These are phyloP conservation scores for Bombardia bombarda DNA, from an alignment of 495 filamentous ascomycete species.

Conservation along the genomic window DNA sequence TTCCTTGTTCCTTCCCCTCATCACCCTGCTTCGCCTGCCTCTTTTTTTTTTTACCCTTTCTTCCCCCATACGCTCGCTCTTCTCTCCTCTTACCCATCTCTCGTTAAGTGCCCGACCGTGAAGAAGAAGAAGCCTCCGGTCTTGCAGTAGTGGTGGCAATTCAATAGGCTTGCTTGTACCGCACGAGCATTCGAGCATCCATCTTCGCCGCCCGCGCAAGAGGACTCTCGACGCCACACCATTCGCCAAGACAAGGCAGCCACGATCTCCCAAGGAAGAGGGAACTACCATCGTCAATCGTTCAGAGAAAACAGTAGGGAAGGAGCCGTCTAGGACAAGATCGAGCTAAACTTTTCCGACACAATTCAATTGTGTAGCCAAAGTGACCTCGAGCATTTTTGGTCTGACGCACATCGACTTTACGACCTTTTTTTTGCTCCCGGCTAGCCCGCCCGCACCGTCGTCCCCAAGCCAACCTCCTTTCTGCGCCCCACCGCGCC, in stretches of 20 bases:
- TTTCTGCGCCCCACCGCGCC: constrained; percentile 22
- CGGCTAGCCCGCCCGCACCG: not conserved
- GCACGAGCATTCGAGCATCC: constrained; percentile 1
- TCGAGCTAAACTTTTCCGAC: too few relatives aligned
- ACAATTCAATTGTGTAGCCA: not conserved
- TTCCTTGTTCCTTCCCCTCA: constrained; percentile 21
- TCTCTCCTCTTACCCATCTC: constrained; percentile 13
- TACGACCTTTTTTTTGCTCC: constrained; percentile 4
- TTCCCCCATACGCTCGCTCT: constrained; percentile 18
- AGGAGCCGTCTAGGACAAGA: not conserved
- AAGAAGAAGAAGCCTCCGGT: constrained; percentile 9
- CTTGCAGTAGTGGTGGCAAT: constrained; percentile 6
- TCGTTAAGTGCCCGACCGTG: constrained; percentile 15
- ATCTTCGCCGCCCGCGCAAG: not conserved
- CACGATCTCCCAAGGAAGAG: too few relatives aligned
- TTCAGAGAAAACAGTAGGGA: constrained; percentile 1
- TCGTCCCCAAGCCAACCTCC: constrained; percentile 25
- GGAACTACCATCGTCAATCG: constrained; percentile 14
- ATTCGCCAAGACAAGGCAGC: too few relatives aligned
- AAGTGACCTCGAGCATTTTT: not conserved
- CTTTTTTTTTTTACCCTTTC: constrained; percentile 17
- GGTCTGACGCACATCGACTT: not conserved
- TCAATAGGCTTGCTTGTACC: constrained; percentile 3
- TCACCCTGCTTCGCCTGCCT: constrained; percentile 9
- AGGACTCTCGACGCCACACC: not conserved